These are phyloP conservation scores for Suhomyces pyralidae DNA, from an alignment of 805 yeast species.

Conservation along the genomic window DNA sequence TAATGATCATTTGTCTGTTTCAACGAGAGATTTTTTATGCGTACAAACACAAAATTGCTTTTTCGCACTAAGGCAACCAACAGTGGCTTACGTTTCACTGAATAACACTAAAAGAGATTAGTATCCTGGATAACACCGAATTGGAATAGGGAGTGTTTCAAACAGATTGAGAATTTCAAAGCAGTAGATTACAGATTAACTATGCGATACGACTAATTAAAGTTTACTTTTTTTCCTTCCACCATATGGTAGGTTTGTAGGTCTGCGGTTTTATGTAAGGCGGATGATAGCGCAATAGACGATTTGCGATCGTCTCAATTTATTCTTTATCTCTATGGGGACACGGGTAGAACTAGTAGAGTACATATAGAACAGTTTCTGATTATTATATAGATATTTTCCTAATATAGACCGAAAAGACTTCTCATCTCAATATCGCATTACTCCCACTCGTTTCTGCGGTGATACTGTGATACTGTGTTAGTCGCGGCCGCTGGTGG, in stretches of 20 bases:
- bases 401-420: not conserved
- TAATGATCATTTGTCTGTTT: not conserved
- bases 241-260: too few species aligned
- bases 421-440: too few species aligned
- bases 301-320: not conserved
- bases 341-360: not conserved
- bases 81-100: not conserved
- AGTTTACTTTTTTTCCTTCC: too few species aligned
- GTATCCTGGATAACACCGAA: too few species aligned
- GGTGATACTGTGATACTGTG: not conserved
- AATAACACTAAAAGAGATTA: too few species aligned
- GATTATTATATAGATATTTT: not conserved
- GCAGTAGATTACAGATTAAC: too few species aligned
- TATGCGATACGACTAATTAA: too few species aligned
- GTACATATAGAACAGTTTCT: too few species aligned
- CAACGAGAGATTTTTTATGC: constrained; percentile 2
- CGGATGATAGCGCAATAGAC: not conserved
- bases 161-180: too few species aligned
- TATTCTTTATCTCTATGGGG: not conserved
- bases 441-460: not conserved
- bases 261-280: too few species aligned
- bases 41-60: constrained; percentile 4
- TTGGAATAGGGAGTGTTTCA: too few species aligned
- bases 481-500: not conserved
- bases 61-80: not conserved